These are phyloP conservation scores for Podaxis rugospora DNA, from an alignment of 768 basidiomycete genomes.

Conservation along the genomic window DNA sequence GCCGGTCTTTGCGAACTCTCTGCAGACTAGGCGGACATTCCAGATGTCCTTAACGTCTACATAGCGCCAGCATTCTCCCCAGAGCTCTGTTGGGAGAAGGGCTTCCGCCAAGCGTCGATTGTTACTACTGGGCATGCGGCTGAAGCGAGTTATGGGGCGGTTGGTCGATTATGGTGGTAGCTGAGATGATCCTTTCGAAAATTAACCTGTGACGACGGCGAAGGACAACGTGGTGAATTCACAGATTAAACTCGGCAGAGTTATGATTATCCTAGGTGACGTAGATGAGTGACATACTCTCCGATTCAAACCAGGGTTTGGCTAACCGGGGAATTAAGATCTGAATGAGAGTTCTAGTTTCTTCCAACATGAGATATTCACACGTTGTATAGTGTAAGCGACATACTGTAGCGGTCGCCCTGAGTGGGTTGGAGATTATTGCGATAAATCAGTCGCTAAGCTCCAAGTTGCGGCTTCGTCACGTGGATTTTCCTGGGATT, in stretches of 20 bases:
- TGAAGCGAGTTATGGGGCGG: not conserved
- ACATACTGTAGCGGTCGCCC: not conserved
- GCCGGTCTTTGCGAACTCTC: conserved; percentile 5
- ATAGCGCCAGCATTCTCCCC: conserved; percentile 9
- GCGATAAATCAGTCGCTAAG: not conserved
- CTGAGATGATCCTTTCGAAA: not conserved
- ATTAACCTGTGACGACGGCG: not conserved
- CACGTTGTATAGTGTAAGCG: not conserved
- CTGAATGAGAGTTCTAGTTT: not conserved
- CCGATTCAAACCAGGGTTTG: not conserved
- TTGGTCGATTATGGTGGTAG: not conserved
- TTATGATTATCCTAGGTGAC: not conserved
- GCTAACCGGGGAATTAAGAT: not conserved
- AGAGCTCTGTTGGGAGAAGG: conserved; percentile 7
- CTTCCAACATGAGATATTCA: not conserved
- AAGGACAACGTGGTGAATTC: not conserved
- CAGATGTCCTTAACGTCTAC: conserved; percentile 9
- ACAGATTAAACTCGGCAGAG: not conserved
- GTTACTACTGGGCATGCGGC: not conserved
- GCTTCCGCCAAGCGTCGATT: not conserved
- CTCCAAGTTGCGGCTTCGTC: too few relatives aligned
- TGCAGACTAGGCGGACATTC: conserved; percentile 9
- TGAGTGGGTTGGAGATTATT: not conserved
- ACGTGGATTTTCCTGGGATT: too few relatives aligned
- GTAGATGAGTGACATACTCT: not conserved